Conservation (phyloP, 345 rosid genomes). For the Corymbia maculata region DNA sequence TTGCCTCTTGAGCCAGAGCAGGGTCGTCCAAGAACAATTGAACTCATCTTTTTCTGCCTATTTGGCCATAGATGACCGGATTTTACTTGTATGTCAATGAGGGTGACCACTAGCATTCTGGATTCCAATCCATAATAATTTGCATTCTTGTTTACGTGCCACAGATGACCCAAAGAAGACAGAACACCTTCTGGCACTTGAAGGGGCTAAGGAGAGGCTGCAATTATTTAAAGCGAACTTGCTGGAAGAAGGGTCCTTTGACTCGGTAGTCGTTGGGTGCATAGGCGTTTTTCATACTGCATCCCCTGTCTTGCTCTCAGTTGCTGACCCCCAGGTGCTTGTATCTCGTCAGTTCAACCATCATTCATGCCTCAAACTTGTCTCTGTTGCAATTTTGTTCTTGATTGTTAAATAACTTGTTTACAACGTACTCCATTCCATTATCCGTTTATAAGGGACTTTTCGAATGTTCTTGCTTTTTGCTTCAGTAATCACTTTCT, state of each 20-base stretch:
- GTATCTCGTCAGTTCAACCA: not conserved
- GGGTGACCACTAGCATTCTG: not conserved
- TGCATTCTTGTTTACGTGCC: not conserved
- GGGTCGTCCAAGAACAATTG: not conserved
- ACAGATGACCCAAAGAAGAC: conserved; percentile 23
- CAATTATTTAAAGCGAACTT: conserved; percentile 17
- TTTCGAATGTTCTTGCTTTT: not conserved
- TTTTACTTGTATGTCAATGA: not conserved
- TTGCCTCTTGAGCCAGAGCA: not conserved
- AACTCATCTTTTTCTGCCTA: not conserved
- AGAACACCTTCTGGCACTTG: conserved; percentile 15
- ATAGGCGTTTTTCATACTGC: conserved; percentile 30
- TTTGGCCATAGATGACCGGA: not conserved
- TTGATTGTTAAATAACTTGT: no score
- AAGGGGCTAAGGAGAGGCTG: conserved; percentile 28
- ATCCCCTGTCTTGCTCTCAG: conserved; percentile 24
- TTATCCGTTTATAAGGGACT: not conserved
- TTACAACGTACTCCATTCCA: not conserved
- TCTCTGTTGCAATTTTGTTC: not conserved
- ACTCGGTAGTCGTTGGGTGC: conserved; percentile 17
- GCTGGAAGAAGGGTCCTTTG: conserved; percentile 24
- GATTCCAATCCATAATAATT: not conserved
- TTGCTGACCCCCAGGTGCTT: conserved; percentile 25
- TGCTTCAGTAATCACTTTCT: not conserved
- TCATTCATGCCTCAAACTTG: not conserved